phyloP scores from a whole-genome alignment of 768 basidiomycete genomes.

The Boletus coccyginus region DNA sequence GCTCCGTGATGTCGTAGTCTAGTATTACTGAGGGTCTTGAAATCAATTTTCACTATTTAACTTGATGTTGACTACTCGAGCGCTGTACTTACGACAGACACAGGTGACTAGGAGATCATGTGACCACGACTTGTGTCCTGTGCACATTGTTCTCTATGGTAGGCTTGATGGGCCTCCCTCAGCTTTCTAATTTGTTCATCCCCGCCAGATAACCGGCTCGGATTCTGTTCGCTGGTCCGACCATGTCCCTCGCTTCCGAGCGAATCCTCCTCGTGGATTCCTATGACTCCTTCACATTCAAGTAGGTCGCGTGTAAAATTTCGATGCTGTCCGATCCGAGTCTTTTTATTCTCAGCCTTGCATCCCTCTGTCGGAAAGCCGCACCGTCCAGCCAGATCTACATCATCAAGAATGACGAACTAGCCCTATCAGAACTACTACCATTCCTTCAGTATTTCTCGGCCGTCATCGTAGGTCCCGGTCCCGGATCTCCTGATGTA shows the following conservation, averaged over 20 bases:
- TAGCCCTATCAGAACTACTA: slow-evolving; percentile 48
- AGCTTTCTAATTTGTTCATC: background rate
- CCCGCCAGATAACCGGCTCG: background rate
- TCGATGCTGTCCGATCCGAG: background rate
- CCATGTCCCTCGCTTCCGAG: slow-evolving; percentile 34
- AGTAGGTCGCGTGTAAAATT: slow-evolving; percentile 46
- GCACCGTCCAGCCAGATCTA: slow-evolving; percentile 61
- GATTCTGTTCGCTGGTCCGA: background rate
- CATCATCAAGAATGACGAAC: slow-evolving; percentile 71
- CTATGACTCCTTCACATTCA: slow-evolving; percentile 87
- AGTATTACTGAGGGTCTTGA: too few relatives aligned
- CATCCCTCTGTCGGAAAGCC: slow-evolving; percentile 61
- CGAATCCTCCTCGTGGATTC: slow-evolving; percentile 75
- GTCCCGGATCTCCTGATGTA: slow-evolving; percentile 73
- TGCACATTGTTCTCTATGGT: background rate
- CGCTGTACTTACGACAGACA: too few relatives aligned
- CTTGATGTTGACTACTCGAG: too few relatives aligned
- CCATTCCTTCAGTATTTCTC: slow-evolving; percentile 59
- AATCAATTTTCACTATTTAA: too few relatives aligned
- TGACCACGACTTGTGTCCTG: background rate
- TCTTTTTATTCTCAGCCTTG: slow-evolving; percentile 48
- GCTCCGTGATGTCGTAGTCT: too few relatives aligned
- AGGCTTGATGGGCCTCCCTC: background rate
- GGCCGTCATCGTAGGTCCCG: slow-evolving; percentile 73
- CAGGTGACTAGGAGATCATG: background rate